Percentiles rank a stretch among this genome's conserved stretches.
Conservation (phyloP, 1,284 basidiomycete genomes). For the Entoloma clypeatum region DNA sequence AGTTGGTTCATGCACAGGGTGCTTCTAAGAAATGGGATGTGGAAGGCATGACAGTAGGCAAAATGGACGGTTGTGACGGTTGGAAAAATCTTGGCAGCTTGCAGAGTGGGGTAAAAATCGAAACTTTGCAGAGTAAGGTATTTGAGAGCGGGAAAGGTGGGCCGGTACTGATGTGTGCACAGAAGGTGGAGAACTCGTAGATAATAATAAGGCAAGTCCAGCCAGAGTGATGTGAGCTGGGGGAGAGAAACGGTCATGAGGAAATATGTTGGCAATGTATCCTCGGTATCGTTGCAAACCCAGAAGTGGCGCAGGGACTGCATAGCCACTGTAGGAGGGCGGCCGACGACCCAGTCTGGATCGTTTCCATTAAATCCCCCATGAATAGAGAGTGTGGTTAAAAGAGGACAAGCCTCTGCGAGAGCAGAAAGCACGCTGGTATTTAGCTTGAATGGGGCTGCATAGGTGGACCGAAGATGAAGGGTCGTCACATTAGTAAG, state of each 20-base stretch:
- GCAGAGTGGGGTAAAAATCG: slow-evolving; percentile 18
- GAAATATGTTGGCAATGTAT: slow-evolving; percentile 22
- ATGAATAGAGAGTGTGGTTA: slow-evolving; percentile 17
- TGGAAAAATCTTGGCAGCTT: slow-evolving; percentile 27
- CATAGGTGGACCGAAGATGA: slow-evolving; percentile 11
- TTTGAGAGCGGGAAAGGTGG: slow-evolving; percentile 28
- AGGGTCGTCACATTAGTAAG: slow-evolving; percentile 20
- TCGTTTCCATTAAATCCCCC: slow-evolving; percentile 8
- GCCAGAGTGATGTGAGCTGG: slow-evolving; percentile 31
- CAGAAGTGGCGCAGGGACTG: slow-evolving; percentile 24
- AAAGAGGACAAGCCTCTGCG: slow-evolving; percentile 7
- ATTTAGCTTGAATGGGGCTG: slow-evolving; percentile 10
- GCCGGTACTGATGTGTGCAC: slow-evolving; percentile 11
- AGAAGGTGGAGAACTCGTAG: slow-evolving; percentile 8
- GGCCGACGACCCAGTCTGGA: slow-evolving; percentile 5
- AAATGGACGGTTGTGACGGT: slow-evolving; percentile 31
- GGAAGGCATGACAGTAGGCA: slow-evolving; percentile 21
- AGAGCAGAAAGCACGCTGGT: slow-evolving; percentile 8
- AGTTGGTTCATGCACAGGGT: slow-evolving; percentile 13
- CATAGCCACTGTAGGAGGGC: slow-evolving; percentile 9
- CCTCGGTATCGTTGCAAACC: slow-evolving; percentile 19
- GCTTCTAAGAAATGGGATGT: slow-evolving; percentile 16
- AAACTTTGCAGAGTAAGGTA: slow-evolving; percentile 32
- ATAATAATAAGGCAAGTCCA: slow-evolving; percentile 21
- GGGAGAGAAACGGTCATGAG: slow-evolving; percentile 26